phyloP scores from a whole-genome alignment of 176 grass and related monocot genomes.

The Oryza glumipatula region DNA sequence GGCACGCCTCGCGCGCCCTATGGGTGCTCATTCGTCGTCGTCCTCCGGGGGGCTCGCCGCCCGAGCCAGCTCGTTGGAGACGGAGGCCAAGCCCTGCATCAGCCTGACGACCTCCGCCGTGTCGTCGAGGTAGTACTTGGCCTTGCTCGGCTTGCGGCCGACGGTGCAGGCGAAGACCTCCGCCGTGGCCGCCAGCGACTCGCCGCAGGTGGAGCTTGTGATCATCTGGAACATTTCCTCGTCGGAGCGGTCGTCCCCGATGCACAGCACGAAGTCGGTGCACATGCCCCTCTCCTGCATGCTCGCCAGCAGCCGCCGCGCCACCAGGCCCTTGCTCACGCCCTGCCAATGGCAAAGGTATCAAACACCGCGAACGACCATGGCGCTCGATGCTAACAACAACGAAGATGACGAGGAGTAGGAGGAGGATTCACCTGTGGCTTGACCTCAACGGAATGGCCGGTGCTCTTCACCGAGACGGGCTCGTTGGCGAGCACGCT shows the following conservation, averaged over 20 bases:
- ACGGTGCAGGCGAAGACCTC: slow-evolving; percentile 96
- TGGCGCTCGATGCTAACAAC: background rate
- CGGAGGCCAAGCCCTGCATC: slow-evolving; percentile 78
- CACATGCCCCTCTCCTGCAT: slow-evolving; percentile 56
- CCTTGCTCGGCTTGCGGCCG: slow-evolving; percentile 86
- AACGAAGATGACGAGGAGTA: background rate
- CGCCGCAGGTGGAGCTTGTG: slow-evolving; percentile 37
- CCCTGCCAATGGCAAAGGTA: slow-evolving; percentile 54
- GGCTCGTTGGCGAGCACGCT: slow-evolving; percentile 83
- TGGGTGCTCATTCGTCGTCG: slow-evolving; percentile 19
- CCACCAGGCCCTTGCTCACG: slow-evolving; percentile 84
- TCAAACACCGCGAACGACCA: background rate
- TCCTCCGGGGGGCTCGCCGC: background rate
- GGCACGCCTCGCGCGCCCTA: background rate
- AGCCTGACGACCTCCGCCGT: slow-evolving; percentile 80
- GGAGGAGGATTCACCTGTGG: slow-evolving; percentile 60
- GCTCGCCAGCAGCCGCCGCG: slow-evolving; percentile 55
- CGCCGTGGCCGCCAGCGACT: slow-evolving; percentile 47
- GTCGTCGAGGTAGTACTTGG: slow-evolving; percentile 91
- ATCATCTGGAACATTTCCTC: slow-evolving; percentile 98
- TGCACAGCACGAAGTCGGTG: slow-evolving; percentile 83
- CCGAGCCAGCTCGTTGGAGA: slow-evolving; percentile 66
- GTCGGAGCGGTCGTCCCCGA: slow-evolving; percentile 88
- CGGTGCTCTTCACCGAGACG: slow-evolving; percentile 79
- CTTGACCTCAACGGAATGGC: slow-evolving; percentile 75